Evolutionary conservation across 2,329 filamentous ascomycete species (phyloP), one percentile per base, ranked within the genome.

Genomic region (Botrytis medusae): DNA sequence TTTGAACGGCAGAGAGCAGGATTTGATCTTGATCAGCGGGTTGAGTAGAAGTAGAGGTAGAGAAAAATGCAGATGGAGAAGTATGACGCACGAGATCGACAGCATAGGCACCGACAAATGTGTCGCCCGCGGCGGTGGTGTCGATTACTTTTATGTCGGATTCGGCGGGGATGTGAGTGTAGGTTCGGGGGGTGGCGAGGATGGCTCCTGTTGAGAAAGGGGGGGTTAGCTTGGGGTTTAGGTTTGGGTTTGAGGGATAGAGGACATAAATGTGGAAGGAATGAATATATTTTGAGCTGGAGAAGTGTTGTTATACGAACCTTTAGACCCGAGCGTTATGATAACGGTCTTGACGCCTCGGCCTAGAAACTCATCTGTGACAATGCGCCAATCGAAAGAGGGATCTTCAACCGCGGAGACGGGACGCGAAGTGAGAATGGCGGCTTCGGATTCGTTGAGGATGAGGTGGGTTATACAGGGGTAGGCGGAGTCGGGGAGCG

Each of bases 71-170:
- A 16, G 42, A 44, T 16, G 51, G 3, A 29, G 51, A 29, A 74
- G 83, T 81, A 51, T 73, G 75, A 9, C 73, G 86, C 57, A 93
- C 93, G 44, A 92, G 87, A 73, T 90, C 88, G 40, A 96, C 88
- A 4, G 93, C 92, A 81, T 97, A 97, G 34, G 90, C 92, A 2
- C 96, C 95, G 8, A 97, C 93, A 83, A 98, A 98, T 0, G 95
- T 98, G 82, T 98, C 95, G 0, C 95, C 95, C 8, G 96, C 96
- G 2, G 92, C 95, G 12, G 95, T 98, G 1, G 95, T 98, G 82
- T 98, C 95, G 7, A 98, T 89, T 2, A 98, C 95, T 73, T 87
- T 83, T 6, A 81, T 83, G 29, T 93, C 91, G 82, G 92, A 91
- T 75, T 88, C 86, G 0, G 93, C 93, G 7, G 85, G 84, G 2